phyloP scores from a whole-genome alignment of 768 basidiomycete species.

The Chiua virens region DNA sequence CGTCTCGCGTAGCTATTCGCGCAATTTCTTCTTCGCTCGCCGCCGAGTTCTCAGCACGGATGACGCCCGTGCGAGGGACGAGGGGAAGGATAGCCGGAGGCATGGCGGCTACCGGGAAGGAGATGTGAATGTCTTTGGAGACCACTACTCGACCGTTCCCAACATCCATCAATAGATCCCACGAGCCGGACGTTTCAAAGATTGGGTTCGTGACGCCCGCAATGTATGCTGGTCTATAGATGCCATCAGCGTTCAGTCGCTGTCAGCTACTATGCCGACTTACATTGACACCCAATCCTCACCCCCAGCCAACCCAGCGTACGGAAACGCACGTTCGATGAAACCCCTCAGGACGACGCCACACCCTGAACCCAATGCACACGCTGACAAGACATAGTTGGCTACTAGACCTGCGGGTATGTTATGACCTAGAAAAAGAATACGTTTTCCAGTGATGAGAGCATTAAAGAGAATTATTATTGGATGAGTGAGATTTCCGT shows the following conservation, averaged over 20 bases:
- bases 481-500: slow-evolving; percentile 86
- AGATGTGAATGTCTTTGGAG: slow-evolving; percentile 75
- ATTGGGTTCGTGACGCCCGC: slow-evolving; percentile 98
- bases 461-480: slow-evolving; percentile 97
- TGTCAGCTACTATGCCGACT: slow-evolving; percentile 30
- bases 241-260: slow-evolving; percentile 4
- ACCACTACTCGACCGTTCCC: slow-evolving; percentile 84
- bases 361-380: slow-evolving; percentile 89
- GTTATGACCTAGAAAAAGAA: slow-evolving; percentile 91
- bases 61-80: slow-evolving; percentile 55
- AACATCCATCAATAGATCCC: slow-evolving; percentile 95
- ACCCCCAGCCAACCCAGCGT: slow-evolving; percentile 84
- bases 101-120: slow-evolving; percentile 47
- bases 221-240: slow-evolving; percentile 80
- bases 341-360: slow-evolving; percentile 83
- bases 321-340: slow-evolving; percentile 91
- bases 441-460: slow-evolving; percentile 91
- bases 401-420: slow-evolving; percentile 90
- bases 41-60: slow-evolving; percentile 63
- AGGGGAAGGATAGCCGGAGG: slow-evolving; percentile 44
- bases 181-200: slow-evolving; percentile 81
- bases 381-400: slow-evolving; percentile 89
- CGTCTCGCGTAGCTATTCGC: slow-evolving; percentile 45
- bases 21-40: slow-evolving; percentile 72
- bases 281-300: slow-evolving; percentile 91